Evolutionary conservation across 495 filamentous ascomycete species (phyloP), one percentile per base, ranked within the genome.

Genomic region (Podospora pseudocomata): DNA sequence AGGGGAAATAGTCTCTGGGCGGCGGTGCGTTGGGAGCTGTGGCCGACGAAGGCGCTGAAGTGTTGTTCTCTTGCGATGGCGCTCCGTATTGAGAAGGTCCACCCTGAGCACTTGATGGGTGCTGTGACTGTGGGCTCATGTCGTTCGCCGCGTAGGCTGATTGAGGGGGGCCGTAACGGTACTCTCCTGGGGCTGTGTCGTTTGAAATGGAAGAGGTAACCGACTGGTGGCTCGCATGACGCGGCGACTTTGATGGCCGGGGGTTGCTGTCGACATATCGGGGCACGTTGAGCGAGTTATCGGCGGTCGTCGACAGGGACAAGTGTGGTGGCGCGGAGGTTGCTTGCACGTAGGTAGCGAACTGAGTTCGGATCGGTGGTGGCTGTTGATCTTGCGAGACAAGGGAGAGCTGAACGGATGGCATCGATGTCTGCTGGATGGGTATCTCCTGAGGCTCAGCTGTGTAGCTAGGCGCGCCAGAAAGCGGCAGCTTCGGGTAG

Each of bases 251-350:
- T 58, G 82, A 73, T 19, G 85, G 85, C 16, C 85, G 80, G 16
- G 84, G 83, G 69, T 86, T 86, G 65, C 74, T 80, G 71, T 85
- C 83, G 32, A 86, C 77, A 71, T 84, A 85, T 64, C 81, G 76
- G 26, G 79, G 78, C 39, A 82, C 75, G 70, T 78, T 80, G 66
- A 83, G 75, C 53, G 75, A 74, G 71, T 74, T 75, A 71, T 80
- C 74, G 5, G 77, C 71, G 15, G 81, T 77, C 5, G 80, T 77
- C 18, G 81, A 72, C 26, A 81, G 74, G n/a, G 80, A 78, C 30
- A 82, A 74, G 54, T 84, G 82, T 19, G 79, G 76, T 20, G 81
- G 77, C 19, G 80, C 77, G 2, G 80, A 80, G 13, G 77, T 75
- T 13, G 74, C 76, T 65, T 78, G 79, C n/a, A 76, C 77, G 76